Conservation (phyloP, 345 rosid genomes). For the Linum tenue region DNA sequence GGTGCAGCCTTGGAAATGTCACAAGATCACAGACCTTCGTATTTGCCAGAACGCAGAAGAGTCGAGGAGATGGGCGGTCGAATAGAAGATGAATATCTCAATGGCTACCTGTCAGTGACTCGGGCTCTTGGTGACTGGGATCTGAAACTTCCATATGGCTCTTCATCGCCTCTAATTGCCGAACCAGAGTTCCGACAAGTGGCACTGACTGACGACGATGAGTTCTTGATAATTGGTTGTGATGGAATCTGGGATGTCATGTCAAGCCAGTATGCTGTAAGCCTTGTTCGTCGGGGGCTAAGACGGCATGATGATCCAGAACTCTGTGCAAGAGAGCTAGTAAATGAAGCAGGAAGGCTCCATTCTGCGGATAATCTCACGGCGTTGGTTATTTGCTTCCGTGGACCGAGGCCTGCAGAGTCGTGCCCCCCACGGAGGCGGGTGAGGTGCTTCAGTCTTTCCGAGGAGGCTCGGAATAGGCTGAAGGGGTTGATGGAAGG, state of each 20-base stretch:
- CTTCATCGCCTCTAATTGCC: conserved; percentile 64
- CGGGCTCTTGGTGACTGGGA: conserved; percentile 93
- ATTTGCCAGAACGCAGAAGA: conserved; percentile 51
- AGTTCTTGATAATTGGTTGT: conserved; percentile 73
- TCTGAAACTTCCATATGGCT: conserved; percentile 52
- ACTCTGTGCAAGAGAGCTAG: conserved; percentile 46
- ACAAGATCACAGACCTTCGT: conserved; percentile 67
- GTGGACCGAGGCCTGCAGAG: conserved; percentile 17
- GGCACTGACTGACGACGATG: conserved; percentile 63
- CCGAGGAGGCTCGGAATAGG: conserved; percentile 46
- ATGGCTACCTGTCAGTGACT: conserved; percentile 52
- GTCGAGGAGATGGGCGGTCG: conserved; percentile 53
- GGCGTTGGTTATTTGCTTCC: conserved; percentile 41
- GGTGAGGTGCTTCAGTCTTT: conserved; percentile 30
- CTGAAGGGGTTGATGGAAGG: conserved; percentile 47
- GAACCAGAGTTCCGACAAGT: conserved; percentile 63
- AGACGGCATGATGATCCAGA: conserved; percentile 52
- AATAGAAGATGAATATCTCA: conserved; percentile 43
- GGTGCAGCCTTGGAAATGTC: conserved; percentile 73
- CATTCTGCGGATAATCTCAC: conserved; percentile 51
- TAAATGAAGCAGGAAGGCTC: conserved; percentile 45
- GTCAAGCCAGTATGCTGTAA: conserved; percentile 64
- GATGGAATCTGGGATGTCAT: conserved; percentile 91
- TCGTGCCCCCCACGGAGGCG: conserved; percentile 43
- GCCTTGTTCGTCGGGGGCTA: conserved; percentile 52